A percentile compares a stretch with the other conserved stretches of the same genome.
phyloP scores from a whole-genome alignment of 2,329 filamentous ascomycete species.

The Neurospora sp. region DNA sequence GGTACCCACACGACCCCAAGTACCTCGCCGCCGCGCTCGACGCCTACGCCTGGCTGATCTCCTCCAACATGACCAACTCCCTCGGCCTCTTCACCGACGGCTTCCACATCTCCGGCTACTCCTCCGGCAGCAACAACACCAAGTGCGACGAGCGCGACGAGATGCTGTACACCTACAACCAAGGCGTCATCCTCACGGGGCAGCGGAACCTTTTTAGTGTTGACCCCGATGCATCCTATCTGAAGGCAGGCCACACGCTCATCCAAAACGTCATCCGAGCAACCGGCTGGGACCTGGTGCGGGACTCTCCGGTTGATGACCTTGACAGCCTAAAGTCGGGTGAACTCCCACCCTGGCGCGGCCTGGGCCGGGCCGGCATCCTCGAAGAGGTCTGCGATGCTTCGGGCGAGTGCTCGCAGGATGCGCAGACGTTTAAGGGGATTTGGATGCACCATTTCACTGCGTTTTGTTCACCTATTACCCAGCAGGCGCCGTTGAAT shows the following conservation, averaged over 20 bases:
- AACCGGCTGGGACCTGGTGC: constrained; percentile 60
- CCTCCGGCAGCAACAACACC: constrained; percentile 50
- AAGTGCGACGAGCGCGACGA: constrained; percentile 73
- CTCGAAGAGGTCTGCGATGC: constrained; percentile 80
- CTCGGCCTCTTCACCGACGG: constrained; percentile 75
- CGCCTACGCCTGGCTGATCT: constrained; percentile 70
- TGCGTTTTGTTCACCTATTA: constrained; percentile 56
- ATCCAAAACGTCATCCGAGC: constrained; percentile 64
- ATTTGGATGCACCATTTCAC: constrained; percentile 88
- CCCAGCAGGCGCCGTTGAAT: not conserved
- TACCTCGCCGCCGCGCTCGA: constrained; percentile 66
- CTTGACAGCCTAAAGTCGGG: constrained; percentile 19
- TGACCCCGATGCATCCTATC: constrained; percentile 60
- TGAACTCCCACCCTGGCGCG: constrained; percentile 51
- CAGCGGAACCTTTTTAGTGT: constrained; percentile 70
- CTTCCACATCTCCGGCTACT: constrained; percentile 68
- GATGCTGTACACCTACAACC: constrained; percentile 94
- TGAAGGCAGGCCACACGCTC: constrained; percentile 71
- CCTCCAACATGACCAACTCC: constrained; percentile 69
- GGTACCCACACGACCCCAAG: constrained; percentile 39
- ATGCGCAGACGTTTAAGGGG: constrained; percentile 85
- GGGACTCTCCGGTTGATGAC: constrained; percentile 32
- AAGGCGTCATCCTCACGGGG: constrained; percentile 79
- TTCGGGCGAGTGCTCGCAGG: constrained; percentile 63
- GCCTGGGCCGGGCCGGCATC: constrained; percentile 68